Conservation (phyloP, 768 basidiomycete genomes). For the Russula virescens region DNA sequence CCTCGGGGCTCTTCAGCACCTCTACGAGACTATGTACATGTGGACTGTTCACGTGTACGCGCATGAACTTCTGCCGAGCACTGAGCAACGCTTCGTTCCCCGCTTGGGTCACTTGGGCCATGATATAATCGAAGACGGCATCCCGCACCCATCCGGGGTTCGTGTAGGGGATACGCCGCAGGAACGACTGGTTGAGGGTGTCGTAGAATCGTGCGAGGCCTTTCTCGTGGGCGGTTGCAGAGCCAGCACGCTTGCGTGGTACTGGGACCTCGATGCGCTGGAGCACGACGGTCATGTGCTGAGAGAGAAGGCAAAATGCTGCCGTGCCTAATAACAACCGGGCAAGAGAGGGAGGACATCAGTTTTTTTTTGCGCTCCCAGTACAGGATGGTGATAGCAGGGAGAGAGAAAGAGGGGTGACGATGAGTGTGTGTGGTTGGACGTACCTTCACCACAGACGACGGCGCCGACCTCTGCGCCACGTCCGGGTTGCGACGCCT, state of each 20-base stretch:
- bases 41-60: slow-evolving; percentile 88
- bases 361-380: background rate
- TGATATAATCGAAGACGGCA: slow-evolving; percentile 75
- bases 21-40: slow-evolving; percentile 96
- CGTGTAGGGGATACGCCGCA: slow-evolving; percentile 87
- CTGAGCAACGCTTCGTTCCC: slow-evolving; percentile 79
- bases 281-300: slow-evolving; percentile 93
- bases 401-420: background rate
- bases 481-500: slow-evolving; percentile 85
- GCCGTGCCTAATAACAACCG: slow-evolving; percentile 54
- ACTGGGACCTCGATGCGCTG: slow-evolving; percentile 86
- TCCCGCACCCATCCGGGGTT: slow-evolving; percentile 85
- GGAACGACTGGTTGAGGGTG: slow-evolving; percentile 79
- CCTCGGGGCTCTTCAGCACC: slow-evolving; percentile 92
- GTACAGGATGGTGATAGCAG: too few species aligned
- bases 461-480: slow-evolving; percentile 96
- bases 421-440: too few species aligned
- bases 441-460: slow-evolving; percentile 82
- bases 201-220: slow-evolving; percentile 78
- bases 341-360: background rate
- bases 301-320: slow-evolving; percentile 88
- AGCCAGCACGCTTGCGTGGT: slow-evolving; percentile 83
- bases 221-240: slow-evolving; percentile 86
- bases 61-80: slow-evolving; percentile 79
- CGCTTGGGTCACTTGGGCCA: slow-evolving; percentile 71